A percentile compares a stretch with the other conserved stretches of the same genome.
These are phyloP conservation scores for Paulownia fortunei DNA, from an alignment of 257 asterid genomes.

Conservation along the genomic window DNA sequence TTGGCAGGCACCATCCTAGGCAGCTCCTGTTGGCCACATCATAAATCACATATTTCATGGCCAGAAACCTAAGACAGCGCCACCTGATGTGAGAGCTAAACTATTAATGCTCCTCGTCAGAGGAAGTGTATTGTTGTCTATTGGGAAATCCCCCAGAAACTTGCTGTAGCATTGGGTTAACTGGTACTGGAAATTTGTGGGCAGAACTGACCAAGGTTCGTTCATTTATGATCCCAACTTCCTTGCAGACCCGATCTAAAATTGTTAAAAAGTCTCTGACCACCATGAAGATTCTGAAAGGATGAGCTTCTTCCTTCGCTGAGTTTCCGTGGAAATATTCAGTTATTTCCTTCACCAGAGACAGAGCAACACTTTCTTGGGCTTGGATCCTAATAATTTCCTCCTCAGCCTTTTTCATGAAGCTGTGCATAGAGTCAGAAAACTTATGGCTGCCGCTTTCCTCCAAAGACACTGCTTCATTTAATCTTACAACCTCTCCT, in stretches of 20 bases:
- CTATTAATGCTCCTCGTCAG: conserved; percentile 57
- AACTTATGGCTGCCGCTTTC: conserved; percentile 50
- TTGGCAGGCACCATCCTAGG: conserved; percentile 24
- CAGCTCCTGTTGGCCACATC: background rate
- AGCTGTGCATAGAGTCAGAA: conserved; percentile 66
- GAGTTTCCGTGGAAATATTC: conserved; percentile 99
- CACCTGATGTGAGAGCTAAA: conserved; percentile 24
- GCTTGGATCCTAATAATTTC: conserved; percentile 93
- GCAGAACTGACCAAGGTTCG: conserved; percentile 75
- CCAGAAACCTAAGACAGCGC: conserved; percentile 17
- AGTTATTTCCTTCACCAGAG: conserved; percentile 92
- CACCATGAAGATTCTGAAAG: conserved; percentile 92
- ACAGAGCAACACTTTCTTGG: conserved; percentile 85
- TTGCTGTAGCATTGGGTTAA: conserved; percentile 80
- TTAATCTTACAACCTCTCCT: conserved; percentile 63
- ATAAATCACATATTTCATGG: background rate
- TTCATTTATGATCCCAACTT: conserved; percentile 90
- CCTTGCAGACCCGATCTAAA: conserved; percentile 94
- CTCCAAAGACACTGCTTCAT: conserved; percentile 40
- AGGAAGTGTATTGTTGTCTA: conserved; percentile 49
- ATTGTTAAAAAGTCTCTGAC: conserved; percentile 83
- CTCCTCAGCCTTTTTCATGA: conserved; percentile 80
- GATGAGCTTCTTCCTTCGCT: conserved; percentile 94
- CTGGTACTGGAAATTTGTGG: conserved; percentile 87
- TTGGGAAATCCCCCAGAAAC: conserved; percentile 46